Conservation (phyloP, 1,139 yeast genomes). For the Blastobotrys apis region DNA sequence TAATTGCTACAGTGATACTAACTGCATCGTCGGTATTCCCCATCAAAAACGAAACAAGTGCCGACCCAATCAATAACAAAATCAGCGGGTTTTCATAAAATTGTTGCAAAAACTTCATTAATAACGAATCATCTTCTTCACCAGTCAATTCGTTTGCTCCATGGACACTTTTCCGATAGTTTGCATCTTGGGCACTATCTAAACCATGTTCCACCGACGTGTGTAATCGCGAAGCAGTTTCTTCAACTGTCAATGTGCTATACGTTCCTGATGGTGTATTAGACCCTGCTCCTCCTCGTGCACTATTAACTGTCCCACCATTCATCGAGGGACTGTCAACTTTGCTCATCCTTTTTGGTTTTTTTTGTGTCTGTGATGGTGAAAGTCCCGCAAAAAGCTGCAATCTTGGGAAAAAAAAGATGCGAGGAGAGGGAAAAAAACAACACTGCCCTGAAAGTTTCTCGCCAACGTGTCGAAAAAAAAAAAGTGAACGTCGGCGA, state of each 20-base stretch:
- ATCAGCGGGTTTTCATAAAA: constrained; percentile 90
- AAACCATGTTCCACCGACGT: constrained; percentile 62
- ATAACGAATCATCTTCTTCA: constrained; percentile 72
- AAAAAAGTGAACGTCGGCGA: too few species aligned
- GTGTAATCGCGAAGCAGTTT: constrained; percentile 55
- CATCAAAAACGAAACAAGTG: constrained; percentile 77
- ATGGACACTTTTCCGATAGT: constrained; percentile 63
- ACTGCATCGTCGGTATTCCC: constrained; percentile 92
- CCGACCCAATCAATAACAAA: constrained; percentile 80
- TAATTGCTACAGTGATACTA: constrained; percentile 74
- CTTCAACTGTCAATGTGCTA: constrained; percentile 56
- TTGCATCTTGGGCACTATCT: constrained; percentile 61
- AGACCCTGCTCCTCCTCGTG: not conserved
- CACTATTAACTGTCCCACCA: too few species aligned
- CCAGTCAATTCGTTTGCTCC: constrained; percentile 71
- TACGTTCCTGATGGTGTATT: constrained; percentile 42
- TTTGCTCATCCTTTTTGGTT: constrained; percentile 1
- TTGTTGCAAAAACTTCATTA: constrained; percentile 65
- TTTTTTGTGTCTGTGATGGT: not conserved
- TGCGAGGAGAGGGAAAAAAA: too few species aligned
- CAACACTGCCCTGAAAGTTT: too few species aligned
- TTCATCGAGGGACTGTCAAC: too few species aligned
- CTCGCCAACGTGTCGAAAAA: too few species aligned
- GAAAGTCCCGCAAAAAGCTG: not conserved
- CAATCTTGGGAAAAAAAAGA: not conserved